Percentiles rank a stretch among this genome's conserved stretches.
Conservation (phyloP, 495 filamentous ascomycete species). For the Penicillium egyptiacum region DNA sequence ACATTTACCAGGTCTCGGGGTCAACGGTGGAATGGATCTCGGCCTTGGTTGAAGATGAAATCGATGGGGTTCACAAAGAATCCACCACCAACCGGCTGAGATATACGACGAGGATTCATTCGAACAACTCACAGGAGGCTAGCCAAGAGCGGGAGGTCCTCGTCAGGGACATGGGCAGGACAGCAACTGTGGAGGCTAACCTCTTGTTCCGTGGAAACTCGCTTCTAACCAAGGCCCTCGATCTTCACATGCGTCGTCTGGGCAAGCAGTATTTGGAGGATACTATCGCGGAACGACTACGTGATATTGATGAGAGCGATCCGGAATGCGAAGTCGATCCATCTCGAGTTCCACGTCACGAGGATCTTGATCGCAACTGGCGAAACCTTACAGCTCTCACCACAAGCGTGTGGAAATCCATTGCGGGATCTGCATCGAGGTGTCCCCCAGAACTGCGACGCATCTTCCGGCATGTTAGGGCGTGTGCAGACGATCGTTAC, state of each 20-base stretch:
- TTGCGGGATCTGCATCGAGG: conserved; percentile 65
- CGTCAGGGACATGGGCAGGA: conserved; percentile 58
- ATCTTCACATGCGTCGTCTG: conserved; percentile 91
- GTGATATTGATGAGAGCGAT: conserved; percentile 83
- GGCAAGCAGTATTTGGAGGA: conserved; percentile 93
- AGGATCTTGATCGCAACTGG: conserved; percentile 86
- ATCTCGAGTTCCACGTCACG: conserved; percentile 60
- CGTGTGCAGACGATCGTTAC: conserved; percentile 94
- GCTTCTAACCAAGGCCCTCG: conserved; percentile 87
- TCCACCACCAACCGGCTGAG: conserved; percentile 62
- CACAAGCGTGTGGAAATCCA: conserved; percentile 80
- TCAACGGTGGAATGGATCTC: conserved; percentile 88
- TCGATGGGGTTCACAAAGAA: conserved; percentile 87
- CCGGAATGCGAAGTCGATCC: conserved; percentile 96
- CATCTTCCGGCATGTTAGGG: conserved; percentile 88
- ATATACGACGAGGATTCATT: conserved; percentile 74
- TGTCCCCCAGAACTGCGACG: conserved; percentile 83
- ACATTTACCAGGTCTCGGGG: conserved; percentile 96
- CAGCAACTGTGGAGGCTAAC: conserved; percentile 75
- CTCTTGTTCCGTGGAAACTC: conserved; percentile 95
- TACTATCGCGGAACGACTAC: conserved; percentile 77
- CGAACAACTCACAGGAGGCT: conserved; percentile 72
- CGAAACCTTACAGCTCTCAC: conserved; percentile 71
- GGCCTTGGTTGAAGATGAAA: conserved; percentile 91
- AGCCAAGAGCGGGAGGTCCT: conserved; percentile 59